phyloP scores from a whole-genome alignment of 2,329 filamentous ascomycete species.

The Curvularia sp. region DNA sequence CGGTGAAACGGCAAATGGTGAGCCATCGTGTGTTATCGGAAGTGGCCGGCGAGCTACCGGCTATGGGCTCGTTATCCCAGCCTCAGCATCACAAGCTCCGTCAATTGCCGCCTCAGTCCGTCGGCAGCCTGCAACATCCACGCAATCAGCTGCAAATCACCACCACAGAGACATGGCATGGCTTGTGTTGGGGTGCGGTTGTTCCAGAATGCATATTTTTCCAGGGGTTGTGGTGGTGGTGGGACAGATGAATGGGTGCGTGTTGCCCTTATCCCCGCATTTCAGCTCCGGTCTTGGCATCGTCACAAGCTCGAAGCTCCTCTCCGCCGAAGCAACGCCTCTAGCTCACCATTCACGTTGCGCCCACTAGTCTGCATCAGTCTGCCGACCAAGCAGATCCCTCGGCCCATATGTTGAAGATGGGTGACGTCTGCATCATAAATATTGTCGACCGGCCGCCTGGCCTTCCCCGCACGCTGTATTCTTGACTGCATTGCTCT shows the following conservation, averaged over 20 bases:
- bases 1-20: slow-evolving; percentile 1
- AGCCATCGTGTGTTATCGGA: slow-evolving; percentile 16
- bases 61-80: slow-evolving; percentile 13
- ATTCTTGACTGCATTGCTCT: slow-evolving; percentile 38
- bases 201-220: slow-evolving; percentile 10
- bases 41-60: slow-evolving; percentile 19
- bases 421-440: slow-evolving; percentile 46
- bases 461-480: slow-evolving; percentile 34
- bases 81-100: slow-evolving; percentile 34
- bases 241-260: slow-evolving; percentile 14
- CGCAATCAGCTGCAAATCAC: slow-evolving; percentile 14
- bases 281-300: slow-evolving; percentile 39
- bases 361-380: slow-evolving; percentile 40
- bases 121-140: slow-evolving; percentile 33
- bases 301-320: slow-evolving; percentile 47
- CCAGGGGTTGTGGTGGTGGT: slow-evolving; percentile 28
- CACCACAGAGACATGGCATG: slow-evolving; percentile 15
- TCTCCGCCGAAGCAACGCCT: slow-evolving; percentile 38
- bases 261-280: slow-evolving; percentile 33
- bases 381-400: slow-evolving; percentile 38
- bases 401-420: slow-evolving; percentile 42
- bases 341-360: slow-evolving; percentile 39
- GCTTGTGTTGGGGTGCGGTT: neutral
- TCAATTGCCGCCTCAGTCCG: slow-evolving; percentile 35
- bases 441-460: slow-evolving; percentile 36